A percentile compares a stretch with the other conserved stretches of the same genome.
phyloP scores from a whole-genome alignment of 495 filamentous ascomycete genomes.

The Podospora didyma region DNA sequence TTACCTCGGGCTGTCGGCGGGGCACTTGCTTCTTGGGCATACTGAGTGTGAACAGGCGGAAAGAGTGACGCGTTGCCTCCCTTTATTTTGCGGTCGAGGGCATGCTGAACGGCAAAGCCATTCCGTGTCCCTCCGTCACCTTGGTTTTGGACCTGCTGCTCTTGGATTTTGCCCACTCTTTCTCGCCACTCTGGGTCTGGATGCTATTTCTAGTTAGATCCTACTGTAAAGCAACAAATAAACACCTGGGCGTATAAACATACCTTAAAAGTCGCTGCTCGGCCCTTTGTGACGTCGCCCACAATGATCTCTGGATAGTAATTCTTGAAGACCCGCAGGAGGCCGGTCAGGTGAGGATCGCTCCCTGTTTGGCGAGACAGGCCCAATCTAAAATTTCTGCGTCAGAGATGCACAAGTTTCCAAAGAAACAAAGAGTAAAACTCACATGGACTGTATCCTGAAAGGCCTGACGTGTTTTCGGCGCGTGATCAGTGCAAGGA shows the following conservation, averaged over 20 bases:
- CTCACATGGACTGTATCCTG: constrained; percentile 77
- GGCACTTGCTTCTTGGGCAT: constrained; percentile 57
- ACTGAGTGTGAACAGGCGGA: constrained; percentile 70
- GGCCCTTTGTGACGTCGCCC: constrained; percentile 54
- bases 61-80: constrained; percentile 42
- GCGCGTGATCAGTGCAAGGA: constrained; percentile 77
- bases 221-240: neutral
- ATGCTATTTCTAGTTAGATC: constrained; percentile 45
- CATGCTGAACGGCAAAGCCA: constrained; percentile 51
- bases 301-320: constrained; percentile 87
- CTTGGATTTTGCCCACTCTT: constrained; percentile 63
- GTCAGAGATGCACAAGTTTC: constrained; percentile 16
- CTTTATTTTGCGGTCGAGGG: constrained; percentile 41
- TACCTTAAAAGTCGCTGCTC: constrained; percentile 55
- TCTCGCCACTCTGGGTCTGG: constrained; percentile 75
- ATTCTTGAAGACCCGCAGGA: constrained; percentile 82
- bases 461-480: constrained; percentile 87
- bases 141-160: constrained; percentile 47
- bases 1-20: constrained; percentile 12
- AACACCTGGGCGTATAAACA: too few relatives aligned
- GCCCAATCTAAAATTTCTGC: constrained; percentile 44
- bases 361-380: constrained; percentile 59
- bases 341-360: constrained; percentile 70
- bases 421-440: constrained; percentile 12
- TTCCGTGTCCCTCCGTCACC: constrained; percentile 28